Evolutionary conservation across 2,329 filamentous ascomycete species (phyloP).

Genomic region (Ramularia endophylla): DNA sequence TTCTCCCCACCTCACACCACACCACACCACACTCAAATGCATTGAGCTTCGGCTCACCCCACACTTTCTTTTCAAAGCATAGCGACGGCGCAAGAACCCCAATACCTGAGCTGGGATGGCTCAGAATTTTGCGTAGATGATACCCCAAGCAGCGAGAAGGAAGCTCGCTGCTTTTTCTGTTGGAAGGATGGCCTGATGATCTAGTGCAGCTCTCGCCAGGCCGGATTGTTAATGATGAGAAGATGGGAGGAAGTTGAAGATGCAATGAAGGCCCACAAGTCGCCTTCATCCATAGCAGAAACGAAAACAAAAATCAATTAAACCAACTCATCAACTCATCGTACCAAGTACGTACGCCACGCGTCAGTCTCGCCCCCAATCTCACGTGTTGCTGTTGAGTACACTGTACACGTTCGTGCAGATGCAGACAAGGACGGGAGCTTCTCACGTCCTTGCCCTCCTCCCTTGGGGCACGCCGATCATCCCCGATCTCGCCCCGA

Average conservation of each 20-base stretch:
- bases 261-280: constrained; percentile 9
- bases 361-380: background rate
- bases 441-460: too few species aligned
- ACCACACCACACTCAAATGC: constrained; percentile 6
- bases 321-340: too few species aligned
- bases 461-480: too few species aligned
- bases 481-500: background rate
- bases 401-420: too few species aligned
- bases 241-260: constrained; percentile 2
- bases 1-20: constrained; percentile 9
- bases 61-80: constrained; percentile 20
- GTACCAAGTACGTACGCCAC: too few species aligned
- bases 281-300: constrained; percentile 5
- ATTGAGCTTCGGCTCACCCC: too few species aligned
- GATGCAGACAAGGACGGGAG: too few species aligned
- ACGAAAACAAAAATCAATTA: constrained; percentile 6
- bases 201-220: constrained; percentile 31
- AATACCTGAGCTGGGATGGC: constrained; percentile 12
- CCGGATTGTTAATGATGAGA: constrained; percentile 4
- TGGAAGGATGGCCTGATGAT: constrained; percentile 18
- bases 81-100: constrained; percentile 26
- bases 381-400: background rate
- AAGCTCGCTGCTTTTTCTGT: background rate
- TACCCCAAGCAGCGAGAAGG: constrained; percentile 14
- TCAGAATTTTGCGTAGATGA: constrained; percentile 15